Percentiles rank a stretch among this genome's conserved stretches.
phyloP scores from a whole-genome alignment of 345 rosid species.

The Lenwebbia sp. region DNA sequence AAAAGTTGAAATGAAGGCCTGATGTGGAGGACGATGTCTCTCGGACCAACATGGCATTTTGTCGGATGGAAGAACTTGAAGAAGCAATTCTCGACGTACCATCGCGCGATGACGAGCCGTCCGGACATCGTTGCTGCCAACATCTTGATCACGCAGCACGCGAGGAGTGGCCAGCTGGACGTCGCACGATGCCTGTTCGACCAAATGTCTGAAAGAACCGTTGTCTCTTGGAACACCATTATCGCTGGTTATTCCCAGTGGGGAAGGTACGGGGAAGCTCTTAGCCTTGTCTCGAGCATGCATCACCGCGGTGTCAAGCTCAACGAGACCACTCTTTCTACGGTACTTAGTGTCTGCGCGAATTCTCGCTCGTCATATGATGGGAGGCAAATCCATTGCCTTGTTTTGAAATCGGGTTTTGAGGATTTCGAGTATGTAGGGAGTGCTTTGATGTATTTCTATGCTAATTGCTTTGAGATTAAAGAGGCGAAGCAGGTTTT shows the following conservation, averaged over 20 bases:
- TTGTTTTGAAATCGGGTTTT: conserved; percentile 22
- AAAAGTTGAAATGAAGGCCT: background rate
- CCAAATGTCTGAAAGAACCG: conserved; percentile 32
- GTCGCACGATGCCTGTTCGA: conserved; percentile 39
- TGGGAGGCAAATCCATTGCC: conserved; percentile 32
- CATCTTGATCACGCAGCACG: background rate
- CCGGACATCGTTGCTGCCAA: conserved; percentile 15
- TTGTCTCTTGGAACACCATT: conserved; percentile 37
- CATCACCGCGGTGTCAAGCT: conserved; percentile 14
- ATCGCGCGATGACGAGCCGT: background rate
- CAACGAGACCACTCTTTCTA: conserved; percentile 24
- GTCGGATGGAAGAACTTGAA: background rate
- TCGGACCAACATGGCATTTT: background rate
- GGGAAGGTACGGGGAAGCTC: conserved; percentile 19
- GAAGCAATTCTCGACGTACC: background rate
- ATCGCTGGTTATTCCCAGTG: conserved; percentile 31
- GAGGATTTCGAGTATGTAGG: conserved; percentile 36
- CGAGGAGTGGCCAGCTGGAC: conserved; percentile 11
- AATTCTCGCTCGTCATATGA: conserved; percentile 3
- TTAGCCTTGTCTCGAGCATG: conserved; percentile 21
- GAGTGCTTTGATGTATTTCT: conserved; percentile 33
- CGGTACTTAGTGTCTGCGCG: conserved; percentile 25
- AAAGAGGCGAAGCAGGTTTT: conserved; percentile 27
- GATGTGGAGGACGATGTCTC: background rate
- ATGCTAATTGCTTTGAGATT: conserved; percentile 19